Evolutionary conservation across 78 protist genomes (phyloP).

Genomic region (Dictyostelium firmibasis): DNA sequence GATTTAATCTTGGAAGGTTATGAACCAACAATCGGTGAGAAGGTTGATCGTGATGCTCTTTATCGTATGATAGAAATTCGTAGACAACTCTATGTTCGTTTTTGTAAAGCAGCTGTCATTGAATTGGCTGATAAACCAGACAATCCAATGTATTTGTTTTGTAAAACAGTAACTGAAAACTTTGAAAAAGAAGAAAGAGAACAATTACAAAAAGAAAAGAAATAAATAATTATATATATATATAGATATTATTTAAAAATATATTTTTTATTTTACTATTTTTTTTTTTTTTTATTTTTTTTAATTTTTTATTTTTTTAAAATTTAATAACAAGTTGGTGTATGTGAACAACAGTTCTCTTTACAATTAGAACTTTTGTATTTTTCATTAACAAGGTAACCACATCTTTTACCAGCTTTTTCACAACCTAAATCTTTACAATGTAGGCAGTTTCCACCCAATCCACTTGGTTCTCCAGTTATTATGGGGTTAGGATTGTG

Average conservation of each 20-base stretch:
- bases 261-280: too few relatives aligned
- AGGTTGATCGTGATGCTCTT: slow-evolving; percentile 48
- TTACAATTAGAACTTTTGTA: background rate
- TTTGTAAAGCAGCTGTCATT: slow-evolving; percentile 56
- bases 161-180: slow-evolving; percentile 32
- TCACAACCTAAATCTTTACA: background rate
- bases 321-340: background rate
- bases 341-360: background rate
- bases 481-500: background rate
- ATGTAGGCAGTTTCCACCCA: background rate
- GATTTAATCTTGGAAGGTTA: slow-evolving; percentile 64
- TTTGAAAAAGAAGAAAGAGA: slow-evolving; percentile 13
- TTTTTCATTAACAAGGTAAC: background rate
- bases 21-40: slow-evolving; percentile 40
- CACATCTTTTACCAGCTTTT: background rate
- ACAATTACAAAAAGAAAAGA: background rate
- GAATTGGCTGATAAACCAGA: slow-evolving; percentile 51
- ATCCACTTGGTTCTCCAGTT: background rate
- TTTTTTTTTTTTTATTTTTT: too few relatives aligned
- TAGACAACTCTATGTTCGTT: slow-evolving; percentile 71
- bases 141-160: slow-evolving; percentile 67
- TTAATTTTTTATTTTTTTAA: background rate
- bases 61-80: slow-evolving; percentile 75
- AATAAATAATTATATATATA: background rate
- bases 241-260: too few relatives aligned